Percentiles rank a stretch among this genome's conserved stretches.
phyloP scores from a whole-genome alignment of 805 yeast species.

The Ogataea salicorniae region DNA sequence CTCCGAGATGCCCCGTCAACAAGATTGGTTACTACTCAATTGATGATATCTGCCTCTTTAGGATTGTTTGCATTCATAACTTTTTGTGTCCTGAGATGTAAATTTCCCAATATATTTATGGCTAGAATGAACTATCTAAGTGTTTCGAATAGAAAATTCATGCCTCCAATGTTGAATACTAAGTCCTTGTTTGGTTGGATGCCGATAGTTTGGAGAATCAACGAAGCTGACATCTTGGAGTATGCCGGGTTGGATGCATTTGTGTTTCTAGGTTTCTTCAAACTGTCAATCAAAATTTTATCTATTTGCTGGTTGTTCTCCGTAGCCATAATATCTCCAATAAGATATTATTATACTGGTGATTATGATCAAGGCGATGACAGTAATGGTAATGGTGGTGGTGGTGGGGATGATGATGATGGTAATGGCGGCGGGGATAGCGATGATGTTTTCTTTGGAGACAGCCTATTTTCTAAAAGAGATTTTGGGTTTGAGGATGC shows the following conservation, averaged over 20 bases:
- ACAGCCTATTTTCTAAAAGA: neutral
- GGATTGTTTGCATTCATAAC: slow-evolving; percentile 65
- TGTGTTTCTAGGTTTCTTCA: slow-evolving; percentile 86
- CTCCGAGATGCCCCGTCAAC: slow-evolving; percentile 29
- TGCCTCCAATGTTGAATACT: slow-evolving; percentile 54
- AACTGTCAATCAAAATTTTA: slow-evolving; percentile 73
- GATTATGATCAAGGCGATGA: slow-evolving; percentile 58
- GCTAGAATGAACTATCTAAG: slow-evolving; percentile 57
- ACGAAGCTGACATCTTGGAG: slow-evolving; percentile 74
- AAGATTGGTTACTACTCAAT: slow-evolving; percentile 74
- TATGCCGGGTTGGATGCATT: slow-evolving; percentile 93
- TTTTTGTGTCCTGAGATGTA: slow-evolving; percentile 66
- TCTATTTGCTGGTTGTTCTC: slow-evolving; percentile 65
- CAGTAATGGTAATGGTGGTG: slow-evolving; percentile 22
- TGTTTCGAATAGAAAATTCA: slow-evolving; percentile 36
- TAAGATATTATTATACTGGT: slow-evolving; percentile 80
- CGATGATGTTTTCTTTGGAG: neutral
- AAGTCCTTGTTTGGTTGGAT: slow-evolving; percentile 77
- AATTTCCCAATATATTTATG: slow-evolving; percentile 79
- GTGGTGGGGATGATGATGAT: slow-evolving; percentile 26
- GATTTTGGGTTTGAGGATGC: slow-evolving; percentile 5
- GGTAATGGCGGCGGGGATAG: slow-evolving; percentile 5
- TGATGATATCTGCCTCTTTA: slow-evolving; percentile 58
- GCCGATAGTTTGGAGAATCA: slow-evolving; percentile 53
- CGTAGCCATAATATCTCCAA: slow-evolving; percentile 72